These are phyloP conservation scores for Hyaloperonospora arabidopsidis DNA, from an alignment of 352 stramenopile genomes.

Conservation along the genomic window DNA sequence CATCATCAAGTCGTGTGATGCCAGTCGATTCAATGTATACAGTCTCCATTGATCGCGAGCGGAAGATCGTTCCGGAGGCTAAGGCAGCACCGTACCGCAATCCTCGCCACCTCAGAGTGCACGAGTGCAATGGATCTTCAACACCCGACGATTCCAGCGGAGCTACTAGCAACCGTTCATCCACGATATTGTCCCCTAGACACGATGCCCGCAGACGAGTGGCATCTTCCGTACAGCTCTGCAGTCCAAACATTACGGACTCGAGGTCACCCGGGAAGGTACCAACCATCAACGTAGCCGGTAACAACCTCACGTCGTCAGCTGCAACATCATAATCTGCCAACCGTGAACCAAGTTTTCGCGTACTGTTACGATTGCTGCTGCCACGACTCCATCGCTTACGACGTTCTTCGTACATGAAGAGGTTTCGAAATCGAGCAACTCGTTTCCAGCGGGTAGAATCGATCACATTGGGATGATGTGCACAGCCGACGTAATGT, in stretches of 20 bases:
- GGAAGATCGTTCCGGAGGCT: conserved; percentile 16
- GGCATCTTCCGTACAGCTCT: conserved; percentile 25
- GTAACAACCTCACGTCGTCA: conserved; percentile 19
- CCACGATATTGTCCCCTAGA: conserved; percentile 21
- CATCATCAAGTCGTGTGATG: conserved; percentile 17
- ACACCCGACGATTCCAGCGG: conserved; percentile 21
- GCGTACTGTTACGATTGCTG: conserved; percentile 14
- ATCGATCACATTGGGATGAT: conserved; percentile 15
- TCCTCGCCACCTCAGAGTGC: conserved; percentile 27
- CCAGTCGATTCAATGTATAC: conserved; percentile 32
- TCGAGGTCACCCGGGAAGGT: conserved; percentile 27
- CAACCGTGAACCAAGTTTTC: conserved; percentile 25
- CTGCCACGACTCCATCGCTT: conserved; percentile 10
- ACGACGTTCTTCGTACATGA: conserved; percentile 27
- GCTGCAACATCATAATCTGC: conserved; percentile 9
- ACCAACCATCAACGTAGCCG: conserved; percentile 25
- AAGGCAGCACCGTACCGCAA: conserved; percentile 16
- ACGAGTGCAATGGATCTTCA: conserved; percentile 21
- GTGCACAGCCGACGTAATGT: conserved; percentile 21
- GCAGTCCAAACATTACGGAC: conserved; percentile 31
- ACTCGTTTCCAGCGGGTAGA: conserved; percentile 25
- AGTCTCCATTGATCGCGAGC: conserved; percentile 12
- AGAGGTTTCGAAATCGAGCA: conserved; percentile 16
- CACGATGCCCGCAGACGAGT: conserved; percentile 23
- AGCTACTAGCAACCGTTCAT: conserved; percentile 23